Conservation (phyloP, 148 eudicot species). For the Arctostaphylos glauca region DNA sequence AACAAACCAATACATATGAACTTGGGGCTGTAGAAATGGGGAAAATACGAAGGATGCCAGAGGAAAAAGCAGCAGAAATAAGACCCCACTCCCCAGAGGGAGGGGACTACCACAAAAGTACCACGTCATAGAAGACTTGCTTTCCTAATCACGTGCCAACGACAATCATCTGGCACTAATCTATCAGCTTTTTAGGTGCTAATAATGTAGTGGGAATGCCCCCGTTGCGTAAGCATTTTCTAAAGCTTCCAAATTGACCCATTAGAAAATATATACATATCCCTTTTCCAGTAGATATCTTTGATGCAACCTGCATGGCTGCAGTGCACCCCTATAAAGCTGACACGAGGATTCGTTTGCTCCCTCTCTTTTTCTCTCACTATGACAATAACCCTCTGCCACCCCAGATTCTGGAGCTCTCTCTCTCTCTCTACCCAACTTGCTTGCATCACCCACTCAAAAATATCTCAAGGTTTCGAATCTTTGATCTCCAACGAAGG, state of each 20-base stretch:
- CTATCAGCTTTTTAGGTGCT: neutral
- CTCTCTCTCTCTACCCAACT: slow-evolving; percentile 3
- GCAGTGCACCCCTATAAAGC: slow-evolving; percentile 24
- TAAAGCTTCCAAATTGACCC: neutral
- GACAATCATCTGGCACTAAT: neutral
- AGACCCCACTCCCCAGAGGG: neutral
- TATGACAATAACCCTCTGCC: slow-evolving; percentile 24
- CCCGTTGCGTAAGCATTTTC: slow-evolving; percentile 8
- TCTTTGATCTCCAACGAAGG: neutral
- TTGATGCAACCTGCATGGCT: slow-evolving; percentile 42
- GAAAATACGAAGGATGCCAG: neutral
- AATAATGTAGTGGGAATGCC: neutral
- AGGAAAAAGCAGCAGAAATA: neutral
- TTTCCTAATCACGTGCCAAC: neutral
- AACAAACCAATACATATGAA: too few species aligned
- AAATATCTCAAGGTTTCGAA: neutral
- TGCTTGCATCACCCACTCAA: slow-evolving; percentile 1
- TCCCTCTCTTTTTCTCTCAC: slow-evolving; percentile 22
- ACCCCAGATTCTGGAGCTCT: slow-evolving; percentile 23
- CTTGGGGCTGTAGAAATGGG: too few species aligned
- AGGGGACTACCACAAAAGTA: neutral
- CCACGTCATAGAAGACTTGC: neutral
- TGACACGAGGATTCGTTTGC: slow-evolving; percentile 60
- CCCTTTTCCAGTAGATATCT: slow-evolving; percentile 4
- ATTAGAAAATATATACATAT: neutral